Percentiles rank a stretch among this genome's conserved stretches.
Conservation (phyloP, 768 basidiomycete genomes). For the Obba rivulosa region DNA sequence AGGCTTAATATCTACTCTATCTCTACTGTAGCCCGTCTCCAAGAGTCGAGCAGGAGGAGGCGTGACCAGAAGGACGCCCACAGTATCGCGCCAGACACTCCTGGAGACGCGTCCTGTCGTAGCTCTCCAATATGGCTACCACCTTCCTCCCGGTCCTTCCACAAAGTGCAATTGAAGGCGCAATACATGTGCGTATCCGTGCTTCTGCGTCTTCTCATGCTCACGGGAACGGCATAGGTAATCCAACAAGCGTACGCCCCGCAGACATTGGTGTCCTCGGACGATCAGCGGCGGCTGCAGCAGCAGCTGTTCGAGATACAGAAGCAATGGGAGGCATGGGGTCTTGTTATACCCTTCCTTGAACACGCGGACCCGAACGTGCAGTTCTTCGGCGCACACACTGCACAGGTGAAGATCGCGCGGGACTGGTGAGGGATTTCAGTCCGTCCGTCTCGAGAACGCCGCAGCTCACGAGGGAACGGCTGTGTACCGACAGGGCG, state of each 20-base stretch:
- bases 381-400: slow-evolving; percentile 94
- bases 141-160: slow-evolving; percentile 49
- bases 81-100: too few relatives aligned
- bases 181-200: slow-evolving; percentile 46
- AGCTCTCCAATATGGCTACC: slow-evolving; percentile 5
- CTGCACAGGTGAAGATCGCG: slow-evolving; percentile 88
- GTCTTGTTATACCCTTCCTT: slow-evolving; percentile 72
- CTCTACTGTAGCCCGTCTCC: too few relatives aligned
- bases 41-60: too few relatives aligned
- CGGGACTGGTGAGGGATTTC: slow-evolving; percentile 70
- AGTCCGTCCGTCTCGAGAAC: not conserved
- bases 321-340: slow-evolving; percentile 77
- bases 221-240: slow-evolving; percentile 35
- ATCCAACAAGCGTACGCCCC: slow-evolving; percentile 66
- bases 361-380: slow-evolving; percentile 72
- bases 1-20: too few relatives aligned
- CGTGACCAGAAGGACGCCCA: too few relatives aligned
- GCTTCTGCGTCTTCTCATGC: not conserved
- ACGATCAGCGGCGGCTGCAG: slow-evolving; percentile 58
- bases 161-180: slow-evolving; percentile 49
- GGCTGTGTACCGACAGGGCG: slow-evolving; percentile 46
- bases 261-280: slow-evolving; percentile 42
- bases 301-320: slow-evolving; percentile 74
- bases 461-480: not conserved
- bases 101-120: too few relatives aligned